Evolutionary conservation across 495 filamentous ascomycete genomes (phyloP).

Genomic region (Trichoderma asperelloides): DNA sequence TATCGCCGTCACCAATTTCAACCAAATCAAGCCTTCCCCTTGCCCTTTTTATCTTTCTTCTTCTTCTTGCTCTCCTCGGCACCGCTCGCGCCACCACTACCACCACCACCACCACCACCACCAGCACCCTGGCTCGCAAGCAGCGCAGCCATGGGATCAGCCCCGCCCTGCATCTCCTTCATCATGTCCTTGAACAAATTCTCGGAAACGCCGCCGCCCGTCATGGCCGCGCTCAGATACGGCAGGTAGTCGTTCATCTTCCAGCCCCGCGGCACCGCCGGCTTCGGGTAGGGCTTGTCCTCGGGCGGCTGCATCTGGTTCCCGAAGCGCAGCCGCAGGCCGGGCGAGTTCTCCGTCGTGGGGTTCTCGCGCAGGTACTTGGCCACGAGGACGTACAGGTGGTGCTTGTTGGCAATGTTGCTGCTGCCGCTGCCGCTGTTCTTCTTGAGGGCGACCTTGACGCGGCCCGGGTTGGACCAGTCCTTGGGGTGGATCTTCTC

Average conservation of each 20-base stretch:
- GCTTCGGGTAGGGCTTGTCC: slow-evolving; percentile 55
- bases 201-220: slow-evolving; percentile 88
- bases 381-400: slow-evolving; percentile 72
- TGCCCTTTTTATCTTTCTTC: slow-evolving; percentile 44
- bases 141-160: slow-evolving; percentile 41
- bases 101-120: slow-evolving; percentile 18
- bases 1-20: background rate
- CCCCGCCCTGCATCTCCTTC: slow-evolving; percentile 73
- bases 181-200: slow-evolving; percentile 97
- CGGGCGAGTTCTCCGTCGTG: slow-evolving; percentile 54
- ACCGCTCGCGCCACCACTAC: slow-evolving; percentile 18
- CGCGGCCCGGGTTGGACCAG: slow-evolving; percentile 92
- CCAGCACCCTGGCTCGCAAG: slow-evolving; percentile 25
- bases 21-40: slow-evolving; percentile 19
- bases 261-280: slow-evolving; percentile 81
- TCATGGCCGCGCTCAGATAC: slow-evolving; percentile 78
- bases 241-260: slow-evolving; percentile 80
- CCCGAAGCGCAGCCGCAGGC: slow-evolving; percentile 61
- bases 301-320: slow-evolving; percentile 37
- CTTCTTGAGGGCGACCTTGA: slow-evolving; percentile 55
- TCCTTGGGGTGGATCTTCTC: slow-evolving; percentile 91
- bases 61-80: slow-evolving; percentile 24
- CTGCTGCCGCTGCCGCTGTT: background rate
- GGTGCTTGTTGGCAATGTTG: slow-evolving; percentile 75
- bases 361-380: slow-evolving; percentile 68